A percentile compares a stretch with the other conserved stretches of the same genome.
phyloP scores from a whole-genome alignment of 1,139 yeast species.

The Wickerhamomyces sp. region DNA sequence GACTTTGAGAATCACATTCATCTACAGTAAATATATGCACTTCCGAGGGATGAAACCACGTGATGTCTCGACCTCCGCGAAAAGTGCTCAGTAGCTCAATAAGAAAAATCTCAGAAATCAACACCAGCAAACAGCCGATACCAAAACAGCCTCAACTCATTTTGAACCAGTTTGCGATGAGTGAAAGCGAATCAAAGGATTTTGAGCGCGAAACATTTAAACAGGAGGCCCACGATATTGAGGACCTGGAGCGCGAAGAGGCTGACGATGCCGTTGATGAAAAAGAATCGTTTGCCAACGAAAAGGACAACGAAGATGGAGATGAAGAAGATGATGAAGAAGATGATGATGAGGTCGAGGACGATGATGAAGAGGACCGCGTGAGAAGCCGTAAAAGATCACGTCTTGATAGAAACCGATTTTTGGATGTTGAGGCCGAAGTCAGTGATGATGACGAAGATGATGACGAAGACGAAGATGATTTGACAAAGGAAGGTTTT shows the following conservation, averaged over 20 bases:
- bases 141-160: no score
- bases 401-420: constrained; percentile 77
- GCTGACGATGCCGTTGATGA: constrained; percentile 15
- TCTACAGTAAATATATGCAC: no score
- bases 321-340: constrained; percentile 37
- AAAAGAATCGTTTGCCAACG: constrained; percentile 1
- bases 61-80: neutral
- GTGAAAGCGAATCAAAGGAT: constrained; percentile 26
- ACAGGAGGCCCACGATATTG: constrained; percentile 25
- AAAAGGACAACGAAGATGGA: constrained; percentile 19
- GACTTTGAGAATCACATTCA: no score
- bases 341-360: constrained; percentile 52
- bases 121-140: no score
- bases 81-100: no score
- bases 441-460: constrained; percentile 98
- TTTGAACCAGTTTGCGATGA: no score
- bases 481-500: constrained; percentile 76
- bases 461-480: constrained; percentile 90
- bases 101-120: no score
- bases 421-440: constrained; percentile 98
- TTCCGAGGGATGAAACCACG: no score
- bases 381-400: constrained; percentile 48
- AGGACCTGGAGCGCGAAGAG: constrained; percentile 25
- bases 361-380: constrained; percentile 58
- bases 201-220: constrained; percentile 26